A percentile compares a stretch with the other conserved stretches of the same genome.
These are phyloP conservation scores for Polymyxa betae DNA, from an alignment of 208 protist genomes.

Conservation along the genomic window DNA sequence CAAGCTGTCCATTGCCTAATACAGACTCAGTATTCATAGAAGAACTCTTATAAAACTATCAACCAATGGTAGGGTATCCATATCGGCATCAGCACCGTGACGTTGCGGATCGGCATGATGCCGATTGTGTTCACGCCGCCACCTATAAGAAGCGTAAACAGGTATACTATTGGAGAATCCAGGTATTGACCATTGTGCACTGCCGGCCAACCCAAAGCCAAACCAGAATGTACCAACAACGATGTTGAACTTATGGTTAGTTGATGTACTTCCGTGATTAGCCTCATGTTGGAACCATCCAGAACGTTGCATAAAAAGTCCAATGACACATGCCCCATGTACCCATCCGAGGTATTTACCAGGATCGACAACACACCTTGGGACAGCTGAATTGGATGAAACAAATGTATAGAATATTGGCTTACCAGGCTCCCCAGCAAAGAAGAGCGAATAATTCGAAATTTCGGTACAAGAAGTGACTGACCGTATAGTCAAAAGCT, in stretches of 20 bases:
- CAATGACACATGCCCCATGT: neutral
- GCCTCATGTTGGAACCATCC: constrained; percentile 45
- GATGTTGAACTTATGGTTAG: constrained; percentile 27
- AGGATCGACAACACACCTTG: constrained; percentile 4
- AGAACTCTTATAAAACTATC: neutral
- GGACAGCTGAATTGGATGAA: neutral
- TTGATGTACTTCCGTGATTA: constrained; percentile 40
- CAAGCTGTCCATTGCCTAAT: neutral
- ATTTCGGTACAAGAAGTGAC: neutral
- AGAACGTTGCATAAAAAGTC: constrained; percentile 24
- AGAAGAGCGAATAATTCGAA: constrained; percentile 2
- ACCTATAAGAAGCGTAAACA: neutral
- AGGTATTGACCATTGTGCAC: neutral
- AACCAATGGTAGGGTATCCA: constrained; percentile 15
- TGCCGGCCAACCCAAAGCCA: neutral
- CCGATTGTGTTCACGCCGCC: constrained; percentile 33
- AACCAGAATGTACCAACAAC: constrained; percentile 44
- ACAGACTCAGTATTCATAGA: neutral
- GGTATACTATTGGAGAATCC: neutral
- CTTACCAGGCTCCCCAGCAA: constrained; percentile 2
- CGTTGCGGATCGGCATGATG: constrained; percentile 49
- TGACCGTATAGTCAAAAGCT: neutral
- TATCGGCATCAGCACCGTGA: constrained; percentile 49
- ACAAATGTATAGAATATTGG: neutral
- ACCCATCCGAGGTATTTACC: neutral